A percentile compares a stretch with the other conserved stretches of the same genome.
Conservation (phyloP, 2,329 filamentous ascomycete genomes). For the Hypoxylon sp. region DNA sequence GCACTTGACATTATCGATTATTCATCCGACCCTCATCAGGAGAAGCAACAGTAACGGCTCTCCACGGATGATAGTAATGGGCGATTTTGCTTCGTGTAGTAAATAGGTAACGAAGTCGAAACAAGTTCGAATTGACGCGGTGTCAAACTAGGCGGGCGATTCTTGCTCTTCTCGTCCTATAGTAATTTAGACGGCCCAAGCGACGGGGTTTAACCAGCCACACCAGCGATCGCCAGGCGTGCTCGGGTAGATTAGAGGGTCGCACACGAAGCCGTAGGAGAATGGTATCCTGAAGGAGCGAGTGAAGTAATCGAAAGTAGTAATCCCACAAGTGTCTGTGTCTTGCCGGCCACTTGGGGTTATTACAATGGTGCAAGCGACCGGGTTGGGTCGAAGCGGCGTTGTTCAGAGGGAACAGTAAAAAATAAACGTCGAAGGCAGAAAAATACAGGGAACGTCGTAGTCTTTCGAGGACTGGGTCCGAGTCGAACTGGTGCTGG, state of each 20-base stretch:
- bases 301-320: slow-evolving; percentile 46
- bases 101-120: slow-evolving; percentile 44
- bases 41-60: slow-evolving; percentile 48
- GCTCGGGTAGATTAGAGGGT: slow-evolving; percentile 45
- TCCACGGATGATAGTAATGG: slow-evolving; percentile 49
- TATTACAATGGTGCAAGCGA: slow-evolving; percentile 50
- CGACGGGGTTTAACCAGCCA: slow-evolving; percentile 37
- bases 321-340: slow-evolving; percentile 45
- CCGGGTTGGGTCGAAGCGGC: slow-evolving; percentile 40
- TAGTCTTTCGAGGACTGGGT: slow-evolving; percentile 36
- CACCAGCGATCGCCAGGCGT: slow-evolving; percentile 34
- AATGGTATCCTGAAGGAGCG: slow-evolving; percentile 42
- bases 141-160: slow-evolving; percentile 43
- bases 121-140: slow-evolving; percentile 42
- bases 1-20: slow-evolving; percentile 96
- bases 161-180: slow-evolving; percentile 37
- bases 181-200: slow-evolving; percentile 39
- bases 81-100: slow-evolving; percentile 41
- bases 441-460: slow-evolving; percentile 42
- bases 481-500: slow-evolving; percentile 38
- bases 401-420: slow-evolving; percentile 31
- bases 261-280: slow-evolving; percentile 44
- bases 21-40: slow-evolving; percentile 64
- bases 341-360: slow-evolving; percentile 35
- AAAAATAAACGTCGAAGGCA: slow-evolving; percentile 33